phyloP scores from a whole-genome alignment of 352 stramenopile genomes.

The Blastocystis sp. region DNA sequence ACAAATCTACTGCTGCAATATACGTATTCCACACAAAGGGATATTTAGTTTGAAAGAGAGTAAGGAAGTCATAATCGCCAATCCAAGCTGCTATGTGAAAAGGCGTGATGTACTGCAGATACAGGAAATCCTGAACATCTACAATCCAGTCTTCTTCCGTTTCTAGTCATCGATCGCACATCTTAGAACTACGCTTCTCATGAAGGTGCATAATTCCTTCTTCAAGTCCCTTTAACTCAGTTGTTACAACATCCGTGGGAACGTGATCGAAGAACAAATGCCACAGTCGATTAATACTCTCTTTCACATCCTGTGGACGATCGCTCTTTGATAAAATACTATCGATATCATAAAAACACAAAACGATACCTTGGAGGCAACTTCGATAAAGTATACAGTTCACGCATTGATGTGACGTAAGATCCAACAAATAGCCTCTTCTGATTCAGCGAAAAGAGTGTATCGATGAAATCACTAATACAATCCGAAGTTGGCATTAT shows the following conservation, averaged over 20 bases:
- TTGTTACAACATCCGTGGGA: background rate
- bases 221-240: background rate
- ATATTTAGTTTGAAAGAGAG: background rate
- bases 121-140: constrained; percentile 7
- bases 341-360: background rate
- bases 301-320: background rate
- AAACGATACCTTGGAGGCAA: constrained; percentile 30
- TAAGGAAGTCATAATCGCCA: constrained; percentile 35
- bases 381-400: background rate
- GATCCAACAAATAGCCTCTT: constrained; percentile 21
- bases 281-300: background rate
- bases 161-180: background rate
- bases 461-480: constrained; percentile 39
- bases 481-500: background rate
- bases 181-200: background rate
- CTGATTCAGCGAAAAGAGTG: constrained; percentile 18
- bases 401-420: background rate
- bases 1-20: background rate
- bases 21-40: background rate
- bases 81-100: constrained; percentile 54
- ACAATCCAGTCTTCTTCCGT: background rate
- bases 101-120: constrained; percentile 36
- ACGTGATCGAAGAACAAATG: background rate
- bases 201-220: constrained; percentile 33
- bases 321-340: constrained; percentile 43